These are phyloP conservation scores for Macrophomina pseudophaseolina DNA, from an alignment of 2,329 filamentous ascomycete genomes.

Conservation along the genomic window DNA sequence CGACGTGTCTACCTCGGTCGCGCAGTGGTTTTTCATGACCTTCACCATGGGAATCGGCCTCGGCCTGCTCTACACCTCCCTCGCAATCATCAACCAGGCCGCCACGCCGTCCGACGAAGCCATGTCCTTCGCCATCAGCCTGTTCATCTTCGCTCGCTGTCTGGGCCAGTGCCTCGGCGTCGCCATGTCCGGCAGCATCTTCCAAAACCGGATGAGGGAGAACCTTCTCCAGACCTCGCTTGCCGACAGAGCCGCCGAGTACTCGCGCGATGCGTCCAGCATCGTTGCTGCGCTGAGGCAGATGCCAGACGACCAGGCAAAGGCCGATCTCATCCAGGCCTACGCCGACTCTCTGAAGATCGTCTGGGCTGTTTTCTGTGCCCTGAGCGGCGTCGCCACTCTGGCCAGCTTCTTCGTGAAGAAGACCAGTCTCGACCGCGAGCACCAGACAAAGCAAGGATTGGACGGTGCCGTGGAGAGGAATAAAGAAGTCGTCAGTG, in stretches of 20 bases:
- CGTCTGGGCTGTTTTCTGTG: slow-evolving; percentile 1
- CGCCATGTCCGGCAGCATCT: slow-evolving; percentile 51
- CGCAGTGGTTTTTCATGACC: slow-evolving; percentile 51
- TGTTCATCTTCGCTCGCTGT: slow-evolving; percentile 53
- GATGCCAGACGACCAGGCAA: neutral
- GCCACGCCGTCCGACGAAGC: slow-evolving; percentile 38
- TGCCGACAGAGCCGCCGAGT: neutral
- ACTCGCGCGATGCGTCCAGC: neutral
- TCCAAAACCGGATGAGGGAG: slow-evolving; percentile 37
- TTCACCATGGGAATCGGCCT: slow-evolving; percentile 48
- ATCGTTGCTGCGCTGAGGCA: neutral
- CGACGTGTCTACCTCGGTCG: slow-evolving; percentile 42
- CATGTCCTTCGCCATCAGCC: slow-evolving; percentile 42
- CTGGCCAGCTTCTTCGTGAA: slow-evolving; percentile 1
- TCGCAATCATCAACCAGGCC: slow-evolving; percentile 50
- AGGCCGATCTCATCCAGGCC: neutral
- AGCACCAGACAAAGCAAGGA: neutral
- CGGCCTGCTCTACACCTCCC: slow-evolving; percentile 49
- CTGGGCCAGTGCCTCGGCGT: slow-evolving; percentile 57
- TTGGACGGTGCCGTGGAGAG: neutral
- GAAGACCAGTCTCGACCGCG: neutral
- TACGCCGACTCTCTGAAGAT: slow-evolving; percentile 5
- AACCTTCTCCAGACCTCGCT: neutral
- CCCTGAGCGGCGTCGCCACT: neutral
- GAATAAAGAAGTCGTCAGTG: neutral